phyloP scores from a whole-genome alignment of 2,329 filamentous ascomycete genomes.

The Exophiala aquamarina region DNA sequence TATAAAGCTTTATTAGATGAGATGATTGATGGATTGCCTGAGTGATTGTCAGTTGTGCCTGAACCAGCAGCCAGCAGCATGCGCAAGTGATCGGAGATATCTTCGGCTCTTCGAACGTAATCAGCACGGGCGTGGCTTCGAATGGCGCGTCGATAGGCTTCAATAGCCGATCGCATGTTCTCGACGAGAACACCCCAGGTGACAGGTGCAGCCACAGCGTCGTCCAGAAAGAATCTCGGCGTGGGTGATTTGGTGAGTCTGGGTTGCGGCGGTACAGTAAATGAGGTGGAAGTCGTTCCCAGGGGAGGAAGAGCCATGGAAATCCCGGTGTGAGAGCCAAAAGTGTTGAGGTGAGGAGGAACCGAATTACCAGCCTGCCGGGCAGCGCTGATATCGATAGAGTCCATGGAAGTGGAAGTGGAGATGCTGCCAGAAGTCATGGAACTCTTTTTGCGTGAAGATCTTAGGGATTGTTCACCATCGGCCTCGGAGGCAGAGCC shows the following conservation, averaged over 20 bases:
- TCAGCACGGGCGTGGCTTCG: conserved; percentile 79
- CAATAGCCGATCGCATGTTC: conserved; percentile 89
- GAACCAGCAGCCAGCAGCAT: conserved; percentile 93
- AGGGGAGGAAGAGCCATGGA: conserved; percentile 41
- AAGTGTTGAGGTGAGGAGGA: conserved; percentile 8
- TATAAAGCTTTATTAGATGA: conserved; percentile 97
- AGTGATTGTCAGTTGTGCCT: conserved; percentile 97
- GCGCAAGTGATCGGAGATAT: conserved; percentile 94
- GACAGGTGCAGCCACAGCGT: conserved; percentile 73
- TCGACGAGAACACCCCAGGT: conserved; percentile 89
- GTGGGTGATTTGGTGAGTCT: conserved; percentile 52
- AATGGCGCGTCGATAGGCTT: conserved; percentile 87
- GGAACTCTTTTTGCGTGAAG: conserved; percentile 68
- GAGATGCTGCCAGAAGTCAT: conserved; percentile 70
- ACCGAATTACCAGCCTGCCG: conserved; percentile 12
- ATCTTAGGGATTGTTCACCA: conserved; percentile 69
- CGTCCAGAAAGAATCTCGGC: conserved; percentile 85
- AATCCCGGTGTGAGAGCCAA: conserved; percentile 16
- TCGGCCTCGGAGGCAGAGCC: conserved; percentile 87
- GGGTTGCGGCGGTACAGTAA: conserved; percentile 50
- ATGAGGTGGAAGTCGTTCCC: conserved; percentile 55
- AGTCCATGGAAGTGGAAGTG: conserved; percentile 88
- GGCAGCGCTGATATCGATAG: conserved; percentile 47
- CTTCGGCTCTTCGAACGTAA: conserved; percentile 91
- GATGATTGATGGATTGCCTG: conserved; percentile 98